Conservation (phyloP, 768 basidiomycete genomes). For the Pleurotus platypus region DNA sequence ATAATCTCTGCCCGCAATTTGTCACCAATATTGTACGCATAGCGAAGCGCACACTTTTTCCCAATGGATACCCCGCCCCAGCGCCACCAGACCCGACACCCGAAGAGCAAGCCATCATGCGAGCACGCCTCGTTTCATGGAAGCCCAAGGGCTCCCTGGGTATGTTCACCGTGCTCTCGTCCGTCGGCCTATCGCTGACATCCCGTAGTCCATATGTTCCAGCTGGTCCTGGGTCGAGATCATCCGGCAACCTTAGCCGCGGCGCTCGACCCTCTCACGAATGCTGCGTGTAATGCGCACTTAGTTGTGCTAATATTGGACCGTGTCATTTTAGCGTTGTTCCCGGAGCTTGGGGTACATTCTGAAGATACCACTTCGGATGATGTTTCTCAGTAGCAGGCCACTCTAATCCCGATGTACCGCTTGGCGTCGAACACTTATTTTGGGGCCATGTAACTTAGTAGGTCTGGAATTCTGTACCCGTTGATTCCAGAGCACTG, state of each 20-base stretch:
- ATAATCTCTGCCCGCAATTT: slow-evolving; percentile 45
- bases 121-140: slow-evolving; percentile 37
- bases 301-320: slow-evolving; percentile 74
- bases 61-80: slow-evolving; percentile 82
- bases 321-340: slow-evolving; percentile 60
- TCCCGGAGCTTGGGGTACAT: slow-evolving; percentile 64
- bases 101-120: slow-evolving; percentile 69
- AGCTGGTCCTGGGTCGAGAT: slow-evolving; percentile 53
- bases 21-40: slow-evolving; percentile 51
- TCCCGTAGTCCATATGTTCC: slow-evolving; percentile 36
- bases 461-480: too few species aligned
- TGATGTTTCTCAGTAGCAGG: background rate
- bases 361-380: background rate
- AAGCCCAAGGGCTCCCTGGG: slow-evolving; percentile 31
- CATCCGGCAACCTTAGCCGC: slow-evolving; percentile 44
- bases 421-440: too few species aligned
- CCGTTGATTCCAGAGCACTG: too few species aligned
- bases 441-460: too few species aligned
- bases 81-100: slow-evolving; percentile 68
- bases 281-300: slow-evolving; percentile 73
- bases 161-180: slow-evolving; percentile 16
- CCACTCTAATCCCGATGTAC: too few species aligned
- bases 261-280: slow-evolving; percentile 59
- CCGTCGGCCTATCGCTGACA: slow-evolving; percentile 1
- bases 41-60: slow-evolving; percentile 75